Percentiles rank a stretch among this genome's conserved stretches.
Evolutionary conservation across 176 grass and related monocot genomes (phyloP).

Genomic region (Canna indica): DNA sequence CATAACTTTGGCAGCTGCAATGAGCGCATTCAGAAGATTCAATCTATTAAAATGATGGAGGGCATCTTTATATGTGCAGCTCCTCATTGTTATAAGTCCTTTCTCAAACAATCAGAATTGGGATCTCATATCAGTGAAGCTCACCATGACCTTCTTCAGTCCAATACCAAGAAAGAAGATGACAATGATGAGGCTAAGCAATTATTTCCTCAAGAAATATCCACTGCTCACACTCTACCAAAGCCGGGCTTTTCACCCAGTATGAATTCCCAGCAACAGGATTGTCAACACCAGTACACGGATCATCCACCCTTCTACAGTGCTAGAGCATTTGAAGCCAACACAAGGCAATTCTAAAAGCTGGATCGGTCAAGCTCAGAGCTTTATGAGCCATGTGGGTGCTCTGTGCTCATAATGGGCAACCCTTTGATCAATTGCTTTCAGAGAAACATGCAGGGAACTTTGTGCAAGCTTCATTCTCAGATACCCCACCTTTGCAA

Average conservation of each 20-base stretch:
- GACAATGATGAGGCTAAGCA: conserved; percentile 4
- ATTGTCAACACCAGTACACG: not conserved
- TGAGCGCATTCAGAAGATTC: conserved; percentile 96
- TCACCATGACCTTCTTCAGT: conserved; percentile 15
- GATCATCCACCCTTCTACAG: conserved; percentile 1
- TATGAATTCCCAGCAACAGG: conserved; percentile 1
- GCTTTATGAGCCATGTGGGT: not conserved
- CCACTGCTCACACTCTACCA: conserved; percentile 2
- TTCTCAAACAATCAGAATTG: conserved; percentile 69
- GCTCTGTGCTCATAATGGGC: not conserved
- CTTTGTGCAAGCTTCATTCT: not conserved
- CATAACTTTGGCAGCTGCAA: conserved; percentile 56
- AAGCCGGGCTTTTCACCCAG: not conserved
- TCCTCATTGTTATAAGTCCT: conserved; percentile 91
- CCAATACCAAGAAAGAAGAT: conserved; percentile 4
- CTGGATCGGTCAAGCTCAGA: not conserved
- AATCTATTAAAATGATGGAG: conserved; percentile 94
- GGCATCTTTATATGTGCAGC: conserved; percentile 94
- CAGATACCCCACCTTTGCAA: not conserved
- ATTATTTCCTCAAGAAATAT: conserved; percentile 1
- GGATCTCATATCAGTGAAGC: conserved; percentile 58
- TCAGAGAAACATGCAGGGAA: not conserved
- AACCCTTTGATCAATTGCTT: not conserved
- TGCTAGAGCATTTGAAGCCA: not conserved
- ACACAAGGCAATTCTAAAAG: not conserved